Base-by-base conservation (phyloP, 768 basidiomycete species). In the Serpula lacrymans region DNA sequence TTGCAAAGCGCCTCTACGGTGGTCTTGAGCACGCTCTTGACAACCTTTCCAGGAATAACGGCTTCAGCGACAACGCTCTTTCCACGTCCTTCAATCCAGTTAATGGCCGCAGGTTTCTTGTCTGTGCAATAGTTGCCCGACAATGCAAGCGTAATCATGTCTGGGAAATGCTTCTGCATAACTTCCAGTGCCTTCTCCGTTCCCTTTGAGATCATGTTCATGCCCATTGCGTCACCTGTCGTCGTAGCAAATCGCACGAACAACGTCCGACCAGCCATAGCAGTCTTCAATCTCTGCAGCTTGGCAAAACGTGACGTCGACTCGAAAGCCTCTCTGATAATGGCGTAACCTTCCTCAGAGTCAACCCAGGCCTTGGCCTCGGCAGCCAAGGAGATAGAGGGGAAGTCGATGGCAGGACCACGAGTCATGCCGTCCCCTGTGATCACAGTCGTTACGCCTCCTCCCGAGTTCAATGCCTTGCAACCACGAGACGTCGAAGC, bases 121-220 rank as follows among this genome's bases (percentile, higher is more conserved):
- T 99, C 96, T 49, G 92, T 99, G 70, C 96, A 98, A 62, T 98
- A 99, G 63, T 99, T 99, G 32, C 95, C 96, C 5, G 86, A 90
- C 12, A 99, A 76, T 7, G 95, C 88, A 24, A 96, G 75, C 29
- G 92, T 81, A 41, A 80, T 63, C 94, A 97, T 97, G 45, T 84
- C 82, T 3, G 95, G 95, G 71, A 91, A 99, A 53, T 82, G 64
- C 36, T 72, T 70, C 51, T 76, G 72, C 76, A 91, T 74, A 16
- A 72, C 76, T 54, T 86, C 91, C 10, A 99, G 75, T 16, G 93
- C 93, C 65, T 88, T 88, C 70, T 98, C 96, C 8, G 92, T 93
- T 3, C 94, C 96, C 67, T 99, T 99, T 7, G 87, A 89, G 57
- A 98, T 96, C 96, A 98, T 99, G 72, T 99, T 99, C 96, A 99